Percentiles rank a stretch among this genome's conserved stretches.
Evolutionary conservation across 2,329 filamentous ascomycete genomes (phyloP).

Genomic region (Cytospora piceicola): DNA sequence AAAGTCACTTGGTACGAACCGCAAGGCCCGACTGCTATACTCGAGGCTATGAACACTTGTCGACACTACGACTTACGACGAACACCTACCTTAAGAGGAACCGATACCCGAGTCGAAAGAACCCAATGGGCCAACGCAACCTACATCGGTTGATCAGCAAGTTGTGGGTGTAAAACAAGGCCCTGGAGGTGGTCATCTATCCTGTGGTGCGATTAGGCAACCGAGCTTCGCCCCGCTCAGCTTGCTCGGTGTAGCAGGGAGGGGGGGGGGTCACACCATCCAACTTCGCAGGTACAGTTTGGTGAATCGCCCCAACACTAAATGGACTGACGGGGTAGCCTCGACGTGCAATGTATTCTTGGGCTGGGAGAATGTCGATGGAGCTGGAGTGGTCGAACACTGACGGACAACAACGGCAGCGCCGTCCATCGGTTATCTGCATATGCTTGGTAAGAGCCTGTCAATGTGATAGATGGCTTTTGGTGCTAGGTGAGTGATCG

Average conservation of each 20-base stretch:
- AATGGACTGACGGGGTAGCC: constrained; percentile 11
- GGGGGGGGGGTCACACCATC: constrained; percentile 6
- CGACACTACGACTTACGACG: constrained; percentile 16
- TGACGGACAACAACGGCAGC: background rate
- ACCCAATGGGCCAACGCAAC: background rate
- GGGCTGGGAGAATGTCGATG: constrained; percentile 6
- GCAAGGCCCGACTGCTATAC: constrained; percentile 1
- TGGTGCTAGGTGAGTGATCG: constrained; percentile 11
- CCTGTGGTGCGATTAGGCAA: constrained; percentile 5
- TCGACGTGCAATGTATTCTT: background rate
- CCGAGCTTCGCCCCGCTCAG: constrained; percentile 12
- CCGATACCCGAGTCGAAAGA: constrained; percentile 8
- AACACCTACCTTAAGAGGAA: constrained; percentile 4
- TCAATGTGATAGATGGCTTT: background rate
- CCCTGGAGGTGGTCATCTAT: background rate
- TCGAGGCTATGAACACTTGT: background rate
- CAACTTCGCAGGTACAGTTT: background rate
- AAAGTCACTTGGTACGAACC: constrained; percentile 13
- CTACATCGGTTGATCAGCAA: constrained; percentile 7
- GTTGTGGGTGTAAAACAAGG: background rate
- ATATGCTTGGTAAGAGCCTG: constrained; percentile 1
- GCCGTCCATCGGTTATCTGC: constrained; percentile 7
- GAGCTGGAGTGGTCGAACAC: background rate
- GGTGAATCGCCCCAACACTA: background rate
- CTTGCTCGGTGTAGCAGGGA: constrained; percentile 5